Conservation (phyloP, 2,329 filamentous ascomycete genomes). For the Exophiala lecanii-corni region DNA sequence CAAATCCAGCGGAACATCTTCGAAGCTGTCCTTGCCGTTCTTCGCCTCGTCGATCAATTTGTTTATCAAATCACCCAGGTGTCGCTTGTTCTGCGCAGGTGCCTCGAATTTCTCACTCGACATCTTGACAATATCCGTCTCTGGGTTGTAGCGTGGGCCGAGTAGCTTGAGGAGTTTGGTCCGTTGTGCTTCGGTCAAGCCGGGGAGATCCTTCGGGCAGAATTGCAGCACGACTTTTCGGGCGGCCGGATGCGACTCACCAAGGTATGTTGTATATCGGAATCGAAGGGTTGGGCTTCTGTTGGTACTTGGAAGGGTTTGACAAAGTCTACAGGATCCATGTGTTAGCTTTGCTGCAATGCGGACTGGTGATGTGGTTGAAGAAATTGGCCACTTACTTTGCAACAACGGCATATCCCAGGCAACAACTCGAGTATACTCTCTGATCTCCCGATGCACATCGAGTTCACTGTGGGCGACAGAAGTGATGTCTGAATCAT, state of each 20-base stretch:
- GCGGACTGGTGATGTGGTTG: no score
- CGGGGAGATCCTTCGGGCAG: conserved; percentile 62
- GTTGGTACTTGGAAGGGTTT: conserved; percentile 72
- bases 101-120: conserved; percentile 84
- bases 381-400: conserved; percentile 62
- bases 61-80: conserved; percentile 73
- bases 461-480: conserved; percentile 84
- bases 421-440: conserved; percentile 79
- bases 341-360: no score
- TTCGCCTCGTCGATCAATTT: conserved; percentile 70
- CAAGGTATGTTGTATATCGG: conserved; percentile 95
- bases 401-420: conserved; percentile 94
- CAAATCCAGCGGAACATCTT: conserved; percentile 83
- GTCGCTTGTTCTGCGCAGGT: conserved; percentile 95
- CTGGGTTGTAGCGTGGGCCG: conserved; percentile 82
- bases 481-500: conserved; percentile 78
- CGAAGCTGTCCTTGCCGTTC: conserved; percentile 74
- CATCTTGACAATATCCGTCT: conserved; percentile 77
- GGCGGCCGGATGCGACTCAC: conserved; percentile 84
- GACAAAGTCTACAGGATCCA: conserved; percentile 65
- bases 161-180: conserved; percentile 82
- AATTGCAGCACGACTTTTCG: conserved; percentile 95
- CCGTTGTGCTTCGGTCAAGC: conserved; percentile 58
- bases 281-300: conserved; percentile 72
- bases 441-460: conserved; percentile 78